Percentiles rank a stretch among this genome's conserved stretches.
Evolutionary conservation across 805 yeast genomes (phyloP).

Genomic region (Zygosaccharomyces rouxii): DNA sequence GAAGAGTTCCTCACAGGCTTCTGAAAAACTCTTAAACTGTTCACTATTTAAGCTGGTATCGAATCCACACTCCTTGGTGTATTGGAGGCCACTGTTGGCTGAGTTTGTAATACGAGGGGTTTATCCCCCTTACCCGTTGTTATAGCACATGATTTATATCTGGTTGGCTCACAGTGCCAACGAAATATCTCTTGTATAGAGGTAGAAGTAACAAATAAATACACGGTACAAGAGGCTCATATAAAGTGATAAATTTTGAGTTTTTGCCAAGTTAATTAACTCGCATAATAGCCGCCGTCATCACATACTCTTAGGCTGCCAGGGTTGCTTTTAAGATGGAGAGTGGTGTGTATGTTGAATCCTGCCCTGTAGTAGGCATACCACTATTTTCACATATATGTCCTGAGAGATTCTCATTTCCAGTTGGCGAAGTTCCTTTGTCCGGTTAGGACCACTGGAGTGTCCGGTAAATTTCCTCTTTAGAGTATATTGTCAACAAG

Average conservation of each 20-base stretch:
- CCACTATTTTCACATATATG: not conserved
- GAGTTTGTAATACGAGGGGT: not conserved
- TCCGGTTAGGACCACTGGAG: not conserved
- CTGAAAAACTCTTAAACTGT: too few species aligned
- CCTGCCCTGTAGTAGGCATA: not conserved
- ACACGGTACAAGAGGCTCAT: not conserved
- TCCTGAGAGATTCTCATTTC: not conserved
- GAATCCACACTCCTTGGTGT: not conserved
- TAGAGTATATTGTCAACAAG: conserved; percentile 3
- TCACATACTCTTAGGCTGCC: not conserved
- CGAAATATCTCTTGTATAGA: not conserved
- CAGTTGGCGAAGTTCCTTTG: not conserved
- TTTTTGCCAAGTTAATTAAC: not conserved
- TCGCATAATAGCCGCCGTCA: not conserved
- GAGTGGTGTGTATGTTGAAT: not conserved
- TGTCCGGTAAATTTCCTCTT: not conserved
- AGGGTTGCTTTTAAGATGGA: not conserved
- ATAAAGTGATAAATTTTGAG: not conserved
- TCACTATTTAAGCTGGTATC: too few species aligned
- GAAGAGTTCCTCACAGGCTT: not conserved
- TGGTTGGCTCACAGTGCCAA: not conserved
- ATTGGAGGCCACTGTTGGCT: not conserved
- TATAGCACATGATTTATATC: not conserved
- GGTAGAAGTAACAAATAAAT: not conserved
- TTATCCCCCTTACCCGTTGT: not conserved